These are phyloP conservation scores for Arthrinium phaeospermum DNA, from an alignment of 2,329 filamentous ascomycete species.

Conservation along the genomic window DNA sequence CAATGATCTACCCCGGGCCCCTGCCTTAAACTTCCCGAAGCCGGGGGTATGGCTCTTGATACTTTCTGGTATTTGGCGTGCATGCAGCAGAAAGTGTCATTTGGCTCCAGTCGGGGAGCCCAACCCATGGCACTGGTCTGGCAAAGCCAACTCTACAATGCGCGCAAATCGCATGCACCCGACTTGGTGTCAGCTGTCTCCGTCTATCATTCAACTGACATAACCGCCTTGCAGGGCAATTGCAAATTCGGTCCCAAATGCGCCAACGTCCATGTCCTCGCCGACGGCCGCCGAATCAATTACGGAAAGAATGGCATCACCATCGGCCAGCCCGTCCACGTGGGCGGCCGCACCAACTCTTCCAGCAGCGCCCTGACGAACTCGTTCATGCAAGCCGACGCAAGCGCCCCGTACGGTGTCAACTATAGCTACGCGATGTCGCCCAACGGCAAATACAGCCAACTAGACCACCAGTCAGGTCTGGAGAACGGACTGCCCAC, in stretches of 20 bases:
- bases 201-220: neutral
- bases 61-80: slow-evolving; percentile 1
- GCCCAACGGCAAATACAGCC: slow-evolving; percentile 48
- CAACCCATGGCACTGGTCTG: neutral
- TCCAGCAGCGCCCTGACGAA: slow-evolving; percentile 75
- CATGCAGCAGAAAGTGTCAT: neutral
- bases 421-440: slow-evolving; percentile 48
- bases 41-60: neutral
- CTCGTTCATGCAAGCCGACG: slow-evolving; percentile 69
- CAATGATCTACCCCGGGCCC: neutral
- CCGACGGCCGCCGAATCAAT: slow-evolving; percentile 91
- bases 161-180: neutral
- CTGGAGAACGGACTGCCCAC: slow-evolving; percentile 62
- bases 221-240: slow-evolving; percentile 71
- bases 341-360: slow-evolving; percentile 71
- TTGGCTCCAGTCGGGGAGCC: neutral
- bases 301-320: slow-evolving; percentile 73
- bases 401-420: slow-evolving; percentile 50
- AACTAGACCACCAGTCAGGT: slow-evolving; percentile 54
- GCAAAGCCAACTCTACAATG: neutral
- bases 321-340: slow-evolving; percentile 64
- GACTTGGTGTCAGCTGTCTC: neutral
- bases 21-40: neutral
- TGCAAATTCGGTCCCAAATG: slow-evolving; percentile 99
- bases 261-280: slow-evolving; percentile 93